phyloP scores from a whole-genome alignment of 2,329 filamentous ascomycete species.

The Trichoderma koningii region DNA sequence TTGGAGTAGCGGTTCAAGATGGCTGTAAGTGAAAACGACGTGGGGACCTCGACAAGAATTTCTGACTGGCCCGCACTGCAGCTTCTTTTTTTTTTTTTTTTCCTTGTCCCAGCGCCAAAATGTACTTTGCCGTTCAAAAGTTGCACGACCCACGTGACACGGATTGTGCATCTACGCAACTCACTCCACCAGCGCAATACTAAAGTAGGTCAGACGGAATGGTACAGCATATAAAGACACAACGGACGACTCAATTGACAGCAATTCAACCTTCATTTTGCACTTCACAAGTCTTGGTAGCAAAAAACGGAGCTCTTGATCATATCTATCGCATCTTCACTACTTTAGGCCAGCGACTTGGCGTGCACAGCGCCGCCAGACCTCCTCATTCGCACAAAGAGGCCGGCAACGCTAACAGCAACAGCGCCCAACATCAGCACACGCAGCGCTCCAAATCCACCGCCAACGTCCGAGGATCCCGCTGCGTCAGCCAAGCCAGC shows the following conservation, averaged over 20 bases:
- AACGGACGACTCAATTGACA: neutral
- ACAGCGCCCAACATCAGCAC: slow-evolving; percentile 54
- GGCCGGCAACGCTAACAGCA: slow-evolving; percentile 45
- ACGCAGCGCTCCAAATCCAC: slow-evolving; percentile 50
- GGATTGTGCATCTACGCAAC: neutral
- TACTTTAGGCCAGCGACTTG: slow-evolving; percentile 47
- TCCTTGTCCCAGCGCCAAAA: slow-evolving; percentile 4
- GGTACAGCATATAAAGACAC: neutral
- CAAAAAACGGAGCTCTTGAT: slow-evolving; percentile 1
- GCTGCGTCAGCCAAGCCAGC: slow-evolving; percentile 30
- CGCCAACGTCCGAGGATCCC: slow-evolving; percentile 25
- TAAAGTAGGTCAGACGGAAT: no score
- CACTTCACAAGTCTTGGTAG: neutral
- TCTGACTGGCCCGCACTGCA: neutral
- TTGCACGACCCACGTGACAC: slow-evolving; percentile 20
- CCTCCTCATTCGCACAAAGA: slow-evolving; percentile 48
- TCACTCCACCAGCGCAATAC: neutral
- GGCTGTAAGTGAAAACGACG: no score
- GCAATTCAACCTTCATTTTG: no score
- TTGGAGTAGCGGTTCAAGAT: neutral
- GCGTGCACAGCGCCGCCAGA: slow-evolving; percentile 42
- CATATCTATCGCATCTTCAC: neutral
- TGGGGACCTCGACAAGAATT: no score
- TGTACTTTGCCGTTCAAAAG: neutral
- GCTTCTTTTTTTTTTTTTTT: no score